A percentile compares a stretch with the other conserved stretches of the same genome.
Conservation (phyloP, 495 filamentous ascomycete species). For the Pyronema omphalodes region DNA sequence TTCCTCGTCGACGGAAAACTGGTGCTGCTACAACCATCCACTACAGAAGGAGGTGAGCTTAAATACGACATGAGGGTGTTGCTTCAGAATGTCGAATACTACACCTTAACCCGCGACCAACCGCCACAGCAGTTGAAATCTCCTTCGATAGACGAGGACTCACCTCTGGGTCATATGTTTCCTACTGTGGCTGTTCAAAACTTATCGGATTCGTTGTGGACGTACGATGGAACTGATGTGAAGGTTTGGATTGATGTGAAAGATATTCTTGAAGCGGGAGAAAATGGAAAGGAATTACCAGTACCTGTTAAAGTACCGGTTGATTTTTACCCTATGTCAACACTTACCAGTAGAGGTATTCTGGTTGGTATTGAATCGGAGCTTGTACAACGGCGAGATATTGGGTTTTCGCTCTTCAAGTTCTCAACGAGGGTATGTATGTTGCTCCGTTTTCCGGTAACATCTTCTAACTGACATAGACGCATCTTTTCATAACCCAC, state of each 20-base stretch:
- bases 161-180: slow-evolving; percentile 4
- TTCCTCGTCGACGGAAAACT: slow-evolving; percentile 94
- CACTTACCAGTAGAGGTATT: slow-evolving; percentile 67
- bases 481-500: slow-evolving; percentile 77
- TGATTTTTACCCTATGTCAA: slow-evolving; percentile 91
- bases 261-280: slow-evolving; percentile 53
- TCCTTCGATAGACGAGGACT: slow-evolving; percentile 7
- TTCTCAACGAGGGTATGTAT: slow-evolving; percentile 56
- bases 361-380: slow-evolving; percentile 83
- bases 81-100: slow-evolving; percentile 89
- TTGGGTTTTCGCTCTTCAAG: slow-evolving; percentile 70
- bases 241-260: slow-evolving; percentile 71
- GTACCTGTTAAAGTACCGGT: slow-evolving; percentile 43
- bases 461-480: slow-evolving; percentile 29
- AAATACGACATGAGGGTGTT: slow-evolving; percentile 98
- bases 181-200: slow-evolving; percentile 29
- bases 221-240: slow-evolving; percentile 70
- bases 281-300: slow-evolving; percentile 39
- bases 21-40: slow-evolving; percentile 73
- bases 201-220: slow-evolving; percentile 79
- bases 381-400: slow-evolving; percentile 72
- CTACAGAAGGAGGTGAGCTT: slow-evolving; percentile 52
- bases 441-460: neutral
- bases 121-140: slow-evolving; percentile 26
- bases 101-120: slow-evolving; percentile 77